Conservation (phyloP, 1,284 basidiomycete genomes). For the Tilletiopsis washingtonensis region DNA sequence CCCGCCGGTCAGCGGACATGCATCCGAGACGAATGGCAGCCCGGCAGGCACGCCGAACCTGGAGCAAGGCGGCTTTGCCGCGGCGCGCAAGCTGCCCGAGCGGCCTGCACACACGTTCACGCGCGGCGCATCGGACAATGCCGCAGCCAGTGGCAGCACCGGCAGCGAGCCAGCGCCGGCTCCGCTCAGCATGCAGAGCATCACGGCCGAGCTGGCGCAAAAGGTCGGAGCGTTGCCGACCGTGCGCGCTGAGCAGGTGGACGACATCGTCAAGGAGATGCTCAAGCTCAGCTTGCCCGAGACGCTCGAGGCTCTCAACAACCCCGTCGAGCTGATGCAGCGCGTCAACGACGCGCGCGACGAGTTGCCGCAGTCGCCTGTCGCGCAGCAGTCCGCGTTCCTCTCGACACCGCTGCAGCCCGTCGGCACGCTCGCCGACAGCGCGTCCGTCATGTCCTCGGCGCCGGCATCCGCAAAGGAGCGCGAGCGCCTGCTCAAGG, state of each 20-base stretch:
- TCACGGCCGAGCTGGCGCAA: slow-evolving; percentile 69
- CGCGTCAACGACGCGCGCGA: slow-evolving; percentile 52
- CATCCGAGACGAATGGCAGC: slow-evolving; percentile 5
- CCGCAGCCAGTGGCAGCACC: slow-evolving; percentile 69
- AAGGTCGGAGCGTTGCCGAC: slow-evolving; percentile 55
- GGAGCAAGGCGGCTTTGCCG: neutral
- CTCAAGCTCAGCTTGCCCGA: slow-evolving; percentile 63
- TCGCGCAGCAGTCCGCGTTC: neutral
- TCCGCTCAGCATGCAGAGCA: too few relatives aligned
- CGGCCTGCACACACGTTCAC: slow-evolving; percentile 29
- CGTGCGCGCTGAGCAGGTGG: slow-evolving; percentile 49
- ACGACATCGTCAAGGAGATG: slow-evolving; percentile 62
- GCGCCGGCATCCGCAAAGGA: slow-evolving; percentile 23
- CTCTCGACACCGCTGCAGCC: neutral
- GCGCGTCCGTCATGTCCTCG: slow-evolving; percentile 17
- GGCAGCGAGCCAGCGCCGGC: too few relatives aligned
- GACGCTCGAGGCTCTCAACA: slow-evolving; percentile 65
- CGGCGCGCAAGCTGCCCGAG: slow-evolving; percentile 14
- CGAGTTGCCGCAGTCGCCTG: slow-evolving; percentile 9
- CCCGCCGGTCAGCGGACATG: neutral
- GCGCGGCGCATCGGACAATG: slow-evolving; percentile 35
- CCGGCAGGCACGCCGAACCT: neutral
- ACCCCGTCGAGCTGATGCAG: slow-evolving; percentile 58
- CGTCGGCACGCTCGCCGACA: slow-evolving; percentile 8
- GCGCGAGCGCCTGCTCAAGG: slow-evolving; percentile 63